Conservation (phyloP, 805 yeast species). For the Kodamaea jinghongensis region DNA sequence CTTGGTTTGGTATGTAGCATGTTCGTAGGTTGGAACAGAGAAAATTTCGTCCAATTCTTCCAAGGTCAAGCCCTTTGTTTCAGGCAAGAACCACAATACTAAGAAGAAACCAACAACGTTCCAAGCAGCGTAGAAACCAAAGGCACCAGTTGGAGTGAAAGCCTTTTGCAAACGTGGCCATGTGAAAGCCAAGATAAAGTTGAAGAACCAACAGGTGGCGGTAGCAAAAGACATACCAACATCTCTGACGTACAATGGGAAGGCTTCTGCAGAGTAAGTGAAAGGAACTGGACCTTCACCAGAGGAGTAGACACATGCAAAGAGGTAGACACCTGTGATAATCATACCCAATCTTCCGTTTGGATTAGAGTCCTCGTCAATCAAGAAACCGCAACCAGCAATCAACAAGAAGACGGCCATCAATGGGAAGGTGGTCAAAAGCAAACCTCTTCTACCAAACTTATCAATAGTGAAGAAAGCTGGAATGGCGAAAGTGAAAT, state of each 20-base stretch:
- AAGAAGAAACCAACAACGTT: conserved; percentile 67
- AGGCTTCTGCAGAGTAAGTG: conserved; percentile 82
- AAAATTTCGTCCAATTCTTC: conserved; percentile 81
- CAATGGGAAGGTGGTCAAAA: conserved; percentile 59
- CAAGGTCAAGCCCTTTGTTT: conserved; percentile 67
- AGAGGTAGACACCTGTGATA: conserved; percentile 70
- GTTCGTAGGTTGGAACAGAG: conserved; percentile 53
- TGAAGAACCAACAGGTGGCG: conserved; percentile 72
- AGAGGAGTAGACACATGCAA: conserved; percentile 69
- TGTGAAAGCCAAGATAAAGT: conserved; percentile 66
- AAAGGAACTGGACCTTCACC: conserved; percentile 92
- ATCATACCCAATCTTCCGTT: conserved; percentile 65
- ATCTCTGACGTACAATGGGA: conserved; percentile 76
- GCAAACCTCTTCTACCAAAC: conserved; percentile 66
- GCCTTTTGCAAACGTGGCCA: conserved; percentile 72
- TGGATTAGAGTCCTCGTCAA: conserved; percentile 40
- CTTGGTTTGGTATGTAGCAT: conserved; percentile 45
- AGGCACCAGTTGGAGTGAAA: conserved; percentile 80
- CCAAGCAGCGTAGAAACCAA: conserved; percentile 88
- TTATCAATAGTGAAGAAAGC: conserved; percentile 78
- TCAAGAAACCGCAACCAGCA: conserved; percentile 73
- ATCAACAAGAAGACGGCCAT: conserved; percentile 59
- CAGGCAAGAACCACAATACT: conserved; percentile 70
- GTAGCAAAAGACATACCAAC: conserved; percentile 80
- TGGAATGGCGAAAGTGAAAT: conserved; percentile 78